Base-by-base conservation (phyloP, 257 asterid species). In the Solanum appendiculatum region DNA sequence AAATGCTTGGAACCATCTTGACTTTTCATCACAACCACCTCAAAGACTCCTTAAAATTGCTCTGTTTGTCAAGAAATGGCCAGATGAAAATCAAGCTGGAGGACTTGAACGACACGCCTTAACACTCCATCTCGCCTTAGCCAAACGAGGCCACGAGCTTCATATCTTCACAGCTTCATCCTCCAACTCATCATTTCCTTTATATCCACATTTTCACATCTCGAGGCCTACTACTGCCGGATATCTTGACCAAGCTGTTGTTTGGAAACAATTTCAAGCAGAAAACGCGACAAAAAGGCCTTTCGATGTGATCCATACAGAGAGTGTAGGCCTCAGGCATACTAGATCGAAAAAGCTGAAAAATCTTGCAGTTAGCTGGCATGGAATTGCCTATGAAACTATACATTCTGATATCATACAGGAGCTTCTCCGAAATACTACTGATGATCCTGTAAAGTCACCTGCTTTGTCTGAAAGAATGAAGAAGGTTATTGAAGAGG, bases 301-400 rank as follows among this genome's bases (percentile, higher is more conserved):
- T 4, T 95, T 95, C 21, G 94, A 94, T 86, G 97, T 93, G 87
- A 83, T 92, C 44, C 98, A 95, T 81, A 93, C 97, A 0, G 98
- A 95, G 86, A 95, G 98, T 23, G 98, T 92, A 0, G 98, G 90
- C 13, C 95, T 95, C 2, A 95, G 90, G 93, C 93, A 95, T 85
- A 94, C 96, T 14, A 88, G 95, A 87, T 89, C 97, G 2, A 60
- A 94, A 69, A 87, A 90, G 42, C 86, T 92, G 37, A 85, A 88
- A 66, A 93, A 93, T 85, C n/a, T 94, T 31, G 98, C 94, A 1
- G 98, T 92, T 39, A 93, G 94, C 48, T 95, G 98, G 98, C 98
- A 95, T 31, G 98, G 98, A 31, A 94, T 95, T 9, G 97, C 94
- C 0, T 95, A 93, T 5, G 98, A 95, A 81, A 81, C 85, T 48